These are phyloP conservation scores for Plasmodium sp. DNA, from an alignment of 169 alveolate species.

Conservation along the genomic window DNA sequence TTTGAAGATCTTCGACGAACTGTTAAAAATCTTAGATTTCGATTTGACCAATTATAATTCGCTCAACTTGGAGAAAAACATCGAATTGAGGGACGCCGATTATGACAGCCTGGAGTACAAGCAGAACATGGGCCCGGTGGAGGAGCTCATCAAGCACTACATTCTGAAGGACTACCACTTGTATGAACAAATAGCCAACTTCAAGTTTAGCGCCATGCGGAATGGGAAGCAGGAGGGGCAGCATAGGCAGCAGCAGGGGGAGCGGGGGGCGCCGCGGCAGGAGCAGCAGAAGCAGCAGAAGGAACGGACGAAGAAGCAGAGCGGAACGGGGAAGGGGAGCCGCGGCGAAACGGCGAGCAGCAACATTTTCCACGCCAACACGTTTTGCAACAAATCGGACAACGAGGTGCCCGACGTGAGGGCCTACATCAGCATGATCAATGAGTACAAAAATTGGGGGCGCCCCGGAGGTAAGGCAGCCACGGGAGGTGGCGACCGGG, in stretches of 20 bases:
- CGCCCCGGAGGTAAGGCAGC: neutral
- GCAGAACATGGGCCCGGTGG: constrained; percentile 63
- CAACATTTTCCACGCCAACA: constrained; percentile 1
- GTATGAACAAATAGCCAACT: constrained; percentile 59
- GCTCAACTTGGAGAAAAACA: constrained; percentile 68
- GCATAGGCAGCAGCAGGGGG: too few species aligned
- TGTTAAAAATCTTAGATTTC: constrained; percentile 51
- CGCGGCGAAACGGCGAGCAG: neutral
- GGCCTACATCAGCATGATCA: constrained; percentile 5
- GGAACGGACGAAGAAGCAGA: neutral
- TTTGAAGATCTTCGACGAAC: constrained; percentile 54
- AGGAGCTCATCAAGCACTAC: constrained; percentile 33
- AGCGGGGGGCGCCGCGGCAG: too few species aligned
- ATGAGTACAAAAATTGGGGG: constrained; percentile 26
- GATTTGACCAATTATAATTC: constrained; percentile 69
- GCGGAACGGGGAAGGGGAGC: neutral
- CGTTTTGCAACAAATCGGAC: neutral
- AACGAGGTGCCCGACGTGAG: constrained; percentile 1
- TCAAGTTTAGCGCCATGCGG: constrained; percentile 6
- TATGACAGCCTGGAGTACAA: constrained; percentile 70
- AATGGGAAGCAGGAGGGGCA: neutral
- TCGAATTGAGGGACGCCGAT: constrained; percentile 47
- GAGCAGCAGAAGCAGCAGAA: neutral
- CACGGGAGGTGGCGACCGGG: neutral
- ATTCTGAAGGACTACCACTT: constrained; percentile 63